Evolutionary conservation across 192 early-diverging fungal species (phyloP).

Genomic region (Podila epicladia): DNA sequence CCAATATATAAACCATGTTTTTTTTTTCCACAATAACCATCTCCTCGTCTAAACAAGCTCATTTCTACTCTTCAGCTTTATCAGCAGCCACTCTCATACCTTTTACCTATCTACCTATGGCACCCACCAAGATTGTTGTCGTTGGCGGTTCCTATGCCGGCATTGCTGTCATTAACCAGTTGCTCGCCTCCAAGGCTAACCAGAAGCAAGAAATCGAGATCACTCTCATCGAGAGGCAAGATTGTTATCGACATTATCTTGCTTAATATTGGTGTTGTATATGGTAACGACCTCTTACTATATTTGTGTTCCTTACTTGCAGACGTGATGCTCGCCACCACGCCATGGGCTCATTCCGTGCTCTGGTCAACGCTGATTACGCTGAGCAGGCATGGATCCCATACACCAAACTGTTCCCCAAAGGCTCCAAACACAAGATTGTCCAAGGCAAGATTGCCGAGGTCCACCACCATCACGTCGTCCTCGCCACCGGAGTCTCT

Average conservation of each 20-base stretch:
- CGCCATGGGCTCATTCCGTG: conserved; percentile 23
- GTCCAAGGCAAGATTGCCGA: conserved; percentile 58
- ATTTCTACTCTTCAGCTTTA: neutral
- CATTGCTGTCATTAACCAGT: conserved; percentile 20
- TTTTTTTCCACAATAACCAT: too few species aligned
- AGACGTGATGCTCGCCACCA: conserved; percentile 28
- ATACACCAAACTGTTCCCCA: conserved; percentile 31
- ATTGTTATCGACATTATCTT: too few species aligned
- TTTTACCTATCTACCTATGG: neutral
- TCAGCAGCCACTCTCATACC: neutral
- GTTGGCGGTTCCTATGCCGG: conserved; percentile 46
- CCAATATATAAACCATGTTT: too few species aligned
- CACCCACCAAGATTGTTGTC: conserved; percentile 32
- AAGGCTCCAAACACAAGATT: conserved; percentile 43
- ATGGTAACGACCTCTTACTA: neutral
- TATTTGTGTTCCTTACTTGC: too few species aligned
- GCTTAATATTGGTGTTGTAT: neutral
- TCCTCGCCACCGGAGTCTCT: conserved; percentile 56
- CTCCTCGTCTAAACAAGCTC: neutral
- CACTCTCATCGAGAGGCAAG: conserved; percentile 37
- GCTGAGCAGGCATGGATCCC: conserved; percentile 25
- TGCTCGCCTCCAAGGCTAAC: conserved; percentile 12
- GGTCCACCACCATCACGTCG: conserved; percentile 52
- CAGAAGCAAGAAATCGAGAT: conserved; percentile 24
- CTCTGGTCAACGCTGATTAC: conserved; percentile 18